Evolutionary conservation across 768 basidiomycete genomes (phyloP).

Genomic region (Tulasnella sp.): DNA sequence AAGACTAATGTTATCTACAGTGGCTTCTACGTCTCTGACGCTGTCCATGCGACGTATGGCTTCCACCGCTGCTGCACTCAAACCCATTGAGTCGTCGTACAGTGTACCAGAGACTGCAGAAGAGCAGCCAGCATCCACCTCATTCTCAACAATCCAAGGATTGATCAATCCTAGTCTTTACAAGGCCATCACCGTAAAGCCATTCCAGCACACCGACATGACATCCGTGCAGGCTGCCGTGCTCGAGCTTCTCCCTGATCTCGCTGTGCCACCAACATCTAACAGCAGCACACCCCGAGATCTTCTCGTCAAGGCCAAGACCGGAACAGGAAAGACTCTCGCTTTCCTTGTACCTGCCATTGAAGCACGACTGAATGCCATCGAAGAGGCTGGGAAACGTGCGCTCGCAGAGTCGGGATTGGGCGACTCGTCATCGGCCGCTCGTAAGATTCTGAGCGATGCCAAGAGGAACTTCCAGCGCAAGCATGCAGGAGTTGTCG

Average conservation of each 20-base stretch:
- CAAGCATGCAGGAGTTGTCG: slow-evolving; percentile 50
- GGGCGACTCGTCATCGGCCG: slow-evolving; percentile 25
- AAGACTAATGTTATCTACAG: neutral
- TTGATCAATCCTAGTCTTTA: slow-evolving; percentile 30
- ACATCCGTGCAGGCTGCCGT: slow-evolving; percentile 73
- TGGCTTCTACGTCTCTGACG: neutral
- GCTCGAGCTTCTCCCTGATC: slow-evolving; percentile 55
- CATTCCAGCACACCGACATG: slow-evolving; percentile 61
- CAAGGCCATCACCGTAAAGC: slow-evolving; percentile 45
- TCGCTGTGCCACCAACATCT: slow-evolving; percentile 42
- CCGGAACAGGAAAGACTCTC: slow-evolving; percentile 81
- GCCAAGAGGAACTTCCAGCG: slow-evolving; percentile 32
- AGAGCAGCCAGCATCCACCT: neutral
- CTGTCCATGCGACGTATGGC: neutral
- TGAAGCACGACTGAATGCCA: slow-evolving; percentile 52
- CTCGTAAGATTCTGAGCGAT: slow-evolving; percentile 12
- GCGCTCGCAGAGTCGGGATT: slow-evolving; percentile 34
- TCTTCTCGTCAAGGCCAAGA: slow-evolving; percentile 74
- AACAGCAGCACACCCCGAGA: slow-evolving; percentile 31
- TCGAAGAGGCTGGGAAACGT: slow-evolving; percentile 36
- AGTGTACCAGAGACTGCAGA: neutral
- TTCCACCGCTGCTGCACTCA: neutral
- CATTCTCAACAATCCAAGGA: slow-evolving; percentile 27
- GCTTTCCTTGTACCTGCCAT: slow-evolving; percentile 81
- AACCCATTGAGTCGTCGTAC: neutral